Evolutionary conservation across 306 rosid species (phyloP).

Genomic region (Oemleria cerasiformis): DNA sequence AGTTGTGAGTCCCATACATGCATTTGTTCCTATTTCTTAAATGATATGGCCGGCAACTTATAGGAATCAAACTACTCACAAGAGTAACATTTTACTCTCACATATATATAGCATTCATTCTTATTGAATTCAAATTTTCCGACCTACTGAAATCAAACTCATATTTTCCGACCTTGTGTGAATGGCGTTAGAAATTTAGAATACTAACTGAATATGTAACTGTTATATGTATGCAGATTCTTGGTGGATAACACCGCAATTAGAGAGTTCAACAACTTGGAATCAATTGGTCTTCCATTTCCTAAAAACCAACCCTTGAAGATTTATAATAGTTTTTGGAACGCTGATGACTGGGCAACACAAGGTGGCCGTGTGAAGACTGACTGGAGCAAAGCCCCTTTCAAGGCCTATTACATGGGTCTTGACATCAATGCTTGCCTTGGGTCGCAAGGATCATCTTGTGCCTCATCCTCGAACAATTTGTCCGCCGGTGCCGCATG

Average conservation of each 20-base stretch:
- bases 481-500: slow-evolving; percentile 11
- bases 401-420: neutral
- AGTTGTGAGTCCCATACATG: too few relatives aligned
- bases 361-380: slow-evolving; percentile 36
- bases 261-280: slow-evolving; percentile 40
- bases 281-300: slow-evolving; percentile 29
- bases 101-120: too few relatives aligned
- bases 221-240: slow-evolving; percentile 18
- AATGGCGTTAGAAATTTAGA: too few relatives aligned
- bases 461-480: slow-evolving; percentile 3
- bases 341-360: slow-evolving; percentile 51
- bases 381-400: slow-evolving; percentile 3
- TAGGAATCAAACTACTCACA: too few relatives aligned
- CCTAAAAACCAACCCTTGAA: slow-evolving; percentile 42
- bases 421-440: slow-evolving; percentile 32
- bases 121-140: too few relatives aligned
- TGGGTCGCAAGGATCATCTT: slow-evolving; percentile 10
- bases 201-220: neutral
- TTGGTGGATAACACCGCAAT: slow-evolving; percentile 38
- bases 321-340: slow-evolving; percentile 45
- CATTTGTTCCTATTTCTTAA: too few relatives aligned
- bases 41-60: too few relatives aligned
- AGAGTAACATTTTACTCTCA: too few relatives aligned
- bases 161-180: too few relatives aligned
- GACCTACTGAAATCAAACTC: too few relatives aligned